Evolutionary conservation across 345 rosid genomes (phyloP).

Genomic region (Citropsis articulata): DNA sequence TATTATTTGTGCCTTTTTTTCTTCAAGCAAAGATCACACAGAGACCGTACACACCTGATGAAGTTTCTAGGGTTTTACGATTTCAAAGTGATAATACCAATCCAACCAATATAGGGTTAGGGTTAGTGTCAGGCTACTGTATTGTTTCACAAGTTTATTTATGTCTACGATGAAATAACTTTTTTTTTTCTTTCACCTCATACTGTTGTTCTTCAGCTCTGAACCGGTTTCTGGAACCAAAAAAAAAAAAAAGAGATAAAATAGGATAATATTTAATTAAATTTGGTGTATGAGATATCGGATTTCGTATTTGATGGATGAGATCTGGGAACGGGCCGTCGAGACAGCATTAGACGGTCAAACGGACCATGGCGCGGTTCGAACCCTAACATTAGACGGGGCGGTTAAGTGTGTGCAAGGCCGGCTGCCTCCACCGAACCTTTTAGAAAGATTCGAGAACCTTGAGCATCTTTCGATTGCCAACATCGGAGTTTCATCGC

Average conservation of each 20-base stretch:
- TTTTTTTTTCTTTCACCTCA: not conserved
- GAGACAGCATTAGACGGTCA: constrained; percentile 64
- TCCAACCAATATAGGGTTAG: constrained; percentile 1
- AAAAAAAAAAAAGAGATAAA: not conserved
- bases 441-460: constrained; percentile 56
- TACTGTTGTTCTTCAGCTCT: not conserved
- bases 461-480: constrained; percentile 72
- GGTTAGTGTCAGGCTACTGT: not conserved
- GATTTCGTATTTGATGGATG: constrained; percentile 49
- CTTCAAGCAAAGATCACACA: constrained; percentile 1
- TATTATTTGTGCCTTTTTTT: not conserved
- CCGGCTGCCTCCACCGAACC: constrained; percentile 46
- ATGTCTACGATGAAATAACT: not conserved
- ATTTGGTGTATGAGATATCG: constrained; percentile 25
- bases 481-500: constrained; percentile 56
- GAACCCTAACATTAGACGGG: constrained; percentile 64
- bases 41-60: constrained; percentile 16
- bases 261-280: not conserved
- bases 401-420: constrained; percentile 73
- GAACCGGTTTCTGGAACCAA: not conserved
- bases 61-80: constrained; percentile 23
- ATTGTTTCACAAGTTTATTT: not conserved
- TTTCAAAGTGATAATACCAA: not conserved
- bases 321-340: constrained; percentile 82
- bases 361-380: constrained; percentile 39